A percentile compares a stretch with the other conserved stretches of the same genome.
phyloP scores from a whole-genome alignment of 495 filamentous ascomycete species.

The Aspergillus affinis region DNA sequence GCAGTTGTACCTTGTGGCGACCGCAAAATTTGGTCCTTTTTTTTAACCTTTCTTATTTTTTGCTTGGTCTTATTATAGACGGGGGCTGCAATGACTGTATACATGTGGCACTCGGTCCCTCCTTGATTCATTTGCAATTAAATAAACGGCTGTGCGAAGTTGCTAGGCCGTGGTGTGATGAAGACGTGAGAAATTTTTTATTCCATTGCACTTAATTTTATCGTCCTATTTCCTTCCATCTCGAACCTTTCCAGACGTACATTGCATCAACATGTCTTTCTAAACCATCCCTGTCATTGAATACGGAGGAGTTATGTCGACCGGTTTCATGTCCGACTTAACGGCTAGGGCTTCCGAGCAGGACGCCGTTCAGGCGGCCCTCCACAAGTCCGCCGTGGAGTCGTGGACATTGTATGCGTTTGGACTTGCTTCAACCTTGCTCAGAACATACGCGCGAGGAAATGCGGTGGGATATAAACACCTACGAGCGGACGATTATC shows the following conservation, averaged over 20 bases:
- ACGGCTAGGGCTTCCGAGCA: conserved; percentile 8
- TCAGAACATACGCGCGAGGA: conserved; percentile 45
- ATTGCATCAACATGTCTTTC: neutral
- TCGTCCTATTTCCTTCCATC: neutral
- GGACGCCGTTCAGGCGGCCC: conserved; percentile 34
- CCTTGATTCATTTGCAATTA: neutral
- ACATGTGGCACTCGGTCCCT: neutral
- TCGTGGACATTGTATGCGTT: conserved; percentile 48
- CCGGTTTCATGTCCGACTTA: conserved; percentile 1
- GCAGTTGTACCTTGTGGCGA: neutral
- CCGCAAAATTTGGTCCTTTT: neutral
- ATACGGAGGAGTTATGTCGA: conserved; percentile 3
- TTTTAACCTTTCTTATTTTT: neutral
- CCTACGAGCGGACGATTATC: conserved; percentile 51
- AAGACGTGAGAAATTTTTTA: neutral
- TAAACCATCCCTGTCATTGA: neutral
- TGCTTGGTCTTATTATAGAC: neutral
- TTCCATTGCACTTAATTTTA: neutral
- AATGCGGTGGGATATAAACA: conserved; percentile 40
- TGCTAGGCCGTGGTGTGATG: neutral
- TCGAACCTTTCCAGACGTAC: neutral
- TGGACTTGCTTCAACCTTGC: conserved; percentile 40
- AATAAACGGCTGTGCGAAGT: too few relatives aligned
- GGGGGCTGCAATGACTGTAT: neutral
- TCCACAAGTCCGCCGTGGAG: conserved; percentile 38